Evolutionary conservation across 495 filamentous ascomycete genomes (phyloP), one percentile per base, ranked within the genome.

Genomic region (Penicillium canariense): DNA sequence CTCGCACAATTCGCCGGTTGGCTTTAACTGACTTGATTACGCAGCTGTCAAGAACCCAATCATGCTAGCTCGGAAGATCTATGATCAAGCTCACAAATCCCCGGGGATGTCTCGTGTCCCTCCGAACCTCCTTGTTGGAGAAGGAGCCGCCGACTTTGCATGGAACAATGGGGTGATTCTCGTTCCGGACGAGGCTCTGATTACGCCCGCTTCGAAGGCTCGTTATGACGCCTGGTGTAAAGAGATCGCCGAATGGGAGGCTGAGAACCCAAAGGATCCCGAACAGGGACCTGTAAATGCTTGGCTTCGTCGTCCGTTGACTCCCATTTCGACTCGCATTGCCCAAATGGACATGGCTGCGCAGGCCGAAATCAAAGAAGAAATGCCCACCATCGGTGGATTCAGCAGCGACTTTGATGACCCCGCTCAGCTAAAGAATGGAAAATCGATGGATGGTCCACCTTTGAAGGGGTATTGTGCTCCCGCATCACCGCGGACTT

Each of bases 1-100:
- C 6, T 79, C 3, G 1, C 4, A 5, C 11, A 18, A 17, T 1
- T 27, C 17, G 7, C 18, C 27, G 35, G 12, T 7, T 22, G n/a
- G 8, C 23, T 17, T 14, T 36, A 23, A 26, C 34, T 56, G 50
- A 31, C 27, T 61, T 61, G 12, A 45, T 53, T 22, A 18, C 25
- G 48, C 48, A 97, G 94, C 89, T 60, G 82, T 98, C 61, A 90
- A 87, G 65, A 97, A 98, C 66, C 94, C 94, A 3, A 93, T 97
- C 25, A 85, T 85, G 22, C 72, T 96, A 8, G 94, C 94, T 47
- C 89, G 92, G 36, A 69, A 86, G 14, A 82, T 98, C 38, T 84
- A 96, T 11, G 87, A 96, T 20, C 75, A 82, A 35, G 87, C 90
- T 25, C 84, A 79, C 38, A 77, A 81, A 51, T 81, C 85, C 3